Percentiles rank a stretch among this genome's conserved stretches.
These are phyloP conservation scores for Irpex sp. DNA, from an alignment of 1,284 basidiomycete genomes.

Conservation along the genomic window DNA sequence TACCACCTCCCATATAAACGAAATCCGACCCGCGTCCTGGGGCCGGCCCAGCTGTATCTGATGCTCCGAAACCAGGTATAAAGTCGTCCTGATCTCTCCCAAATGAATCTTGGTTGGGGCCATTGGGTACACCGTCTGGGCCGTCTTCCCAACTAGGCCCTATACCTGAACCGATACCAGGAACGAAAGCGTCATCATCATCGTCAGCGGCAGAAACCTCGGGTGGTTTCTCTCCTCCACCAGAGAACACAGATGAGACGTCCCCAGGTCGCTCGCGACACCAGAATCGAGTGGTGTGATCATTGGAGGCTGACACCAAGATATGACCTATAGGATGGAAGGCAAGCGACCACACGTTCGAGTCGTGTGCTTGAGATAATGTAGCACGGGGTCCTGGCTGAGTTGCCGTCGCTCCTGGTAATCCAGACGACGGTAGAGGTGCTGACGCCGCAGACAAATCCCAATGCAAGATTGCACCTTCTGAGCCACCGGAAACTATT, in stretches of 20 bases:
- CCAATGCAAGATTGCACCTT: constrained; percentile 93
- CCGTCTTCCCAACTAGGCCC: constrained; percentile 15
- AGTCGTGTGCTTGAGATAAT: constrained; percentile 92
- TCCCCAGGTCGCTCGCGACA: constrained; percentile 82
- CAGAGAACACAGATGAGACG: constrained; percentile 59
- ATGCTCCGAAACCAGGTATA: constrained; percentile 22
- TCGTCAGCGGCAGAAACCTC: constrained; percentile 52
- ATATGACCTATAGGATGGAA: constrained; percentile 97
- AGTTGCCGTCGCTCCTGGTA: constrained; percentile 41
- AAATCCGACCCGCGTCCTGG: constrained; percentile 5
- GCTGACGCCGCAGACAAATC: constrained; percentile 51
- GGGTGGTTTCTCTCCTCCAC: constrained; percentile 74
- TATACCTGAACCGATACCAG: constrained; percentile 34
- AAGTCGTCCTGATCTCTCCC: constrained; percentile 18
- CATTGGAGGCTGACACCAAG: constrained; percentile 89
- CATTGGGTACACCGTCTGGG: background rate
- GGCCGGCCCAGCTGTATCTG: constrained; percentile 6
- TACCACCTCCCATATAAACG: constrained; percentile 25
- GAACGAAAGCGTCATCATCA: constrained; percentile 60
- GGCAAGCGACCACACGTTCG: constrained; percentile 92
- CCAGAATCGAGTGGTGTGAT: constrained; percentile 98
- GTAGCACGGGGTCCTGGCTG: constrained; percentile 75
- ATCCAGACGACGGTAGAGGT: constrained; percentile 25
- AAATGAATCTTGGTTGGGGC: constrained; percentile 4
- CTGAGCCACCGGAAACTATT: constrained; percentile 89